Conservation (phyloP, 2,329 filamentous ascomycete genomes). For the Alternaria brassicae region DNA sequence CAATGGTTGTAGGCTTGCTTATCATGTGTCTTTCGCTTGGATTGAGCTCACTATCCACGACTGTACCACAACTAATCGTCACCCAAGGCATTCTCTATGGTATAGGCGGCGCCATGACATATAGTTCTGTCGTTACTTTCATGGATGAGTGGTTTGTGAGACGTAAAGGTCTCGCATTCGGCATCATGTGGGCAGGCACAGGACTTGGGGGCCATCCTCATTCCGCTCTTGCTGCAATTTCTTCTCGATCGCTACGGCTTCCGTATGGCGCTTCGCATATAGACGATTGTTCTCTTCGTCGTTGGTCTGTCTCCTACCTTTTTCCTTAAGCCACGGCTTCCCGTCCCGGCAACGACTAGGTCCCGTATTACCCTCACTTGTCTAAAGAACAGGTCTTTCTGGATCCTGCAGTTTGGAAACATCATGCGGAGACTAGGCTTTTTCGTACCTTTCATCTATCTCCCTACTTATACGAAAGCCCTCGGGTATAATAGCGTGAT, state of each 20-base stretch:
- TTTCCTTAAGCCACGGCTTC: constrained; percentile 45
- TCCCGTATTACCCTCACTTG: constrained; percentile 41
- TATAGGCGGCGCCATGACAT: constrained; percentile 63
- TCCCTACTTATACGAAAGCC: constrained; percentile 46
- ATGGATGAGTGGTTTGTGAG: constrained; percentile 69
- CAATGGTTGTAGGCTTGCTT: constrained; percentile 45
- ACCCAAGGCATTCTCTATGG: constrained; percentile 69
- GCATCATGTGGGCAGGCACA: constrained; percentile 64
- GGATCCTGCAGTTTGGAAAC: constrained; percentile 45
- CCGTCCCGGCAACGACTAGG: constrained; percentile 23
- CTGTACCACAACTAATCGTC: constrained; percentile 62
- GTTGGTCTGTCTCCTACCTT: constrained; percentile 44
- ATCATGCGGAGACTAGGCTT: constrained; percentile 50
- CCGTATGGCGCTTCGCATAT: constrained; percentile 51
- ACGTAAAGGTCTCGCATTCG: constrained; percentile 66
- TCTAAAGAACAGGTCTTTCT: constrained; percentile 39
- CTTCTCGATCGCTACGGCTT: constrained; percentile 52
- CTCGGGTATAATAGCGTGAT: constrained; percentile 33
- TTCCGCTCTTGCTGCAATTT: constrained; percentile 54
- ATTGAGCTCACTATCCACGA: constrained; percentile 60
- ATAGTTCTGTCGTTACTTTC: constrained; percentile 64
- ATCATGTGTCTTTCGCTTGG: constrained; percentile 47
- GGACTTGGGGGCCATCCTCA: constrained; percentile 53
- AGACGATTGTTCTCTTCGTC: constrained; percentile 45
- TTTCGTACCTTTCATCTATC: constrained; percentile 51